A percentile compares a stretch with the other conserved stretches of the same genome.
Evolutionary conservation across 2,329 filamentous ascomycete species (phyloP).

Genomic region (Emergomyces pasteurianus): DNA sequence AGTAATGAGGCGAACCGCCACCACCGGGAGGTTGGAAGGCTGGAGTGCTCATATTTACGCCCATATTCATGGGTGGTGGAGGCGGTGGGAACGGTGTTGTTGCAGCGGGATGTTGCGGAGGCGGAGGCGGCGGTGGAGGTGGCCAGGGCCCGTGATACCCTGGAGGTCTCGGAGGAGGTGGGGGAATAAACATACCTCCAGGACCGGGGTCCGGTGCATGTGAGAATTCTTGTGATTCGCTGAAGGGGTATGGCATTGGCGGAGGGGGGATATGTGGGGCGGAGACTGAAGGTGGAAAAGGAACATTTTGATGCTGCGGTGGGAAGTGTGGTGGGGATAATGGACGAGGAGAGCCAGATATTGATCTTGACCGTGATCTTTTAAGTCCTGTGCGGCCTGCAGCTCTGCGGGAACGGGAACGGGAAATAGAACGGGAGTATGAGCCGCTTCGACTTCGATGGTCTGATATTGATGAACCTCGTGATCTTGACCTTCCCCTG

Average conservation of each 20-base stretch:
- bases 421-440: conserved; percentile 18
- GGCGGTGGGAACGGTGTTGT: conserved; percentile 1
- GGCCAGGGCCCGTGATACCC: conserved; percentile 27
- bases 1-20: background rate
- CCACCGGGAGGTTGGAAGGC: conserved; percentile 4
- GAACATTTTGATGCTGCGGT: conserved; percentile 9
- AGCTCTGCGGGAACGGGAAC: conserved; percentile 18
- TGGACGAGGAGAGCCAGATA: conserved; percentile 22
- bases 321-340: conserved; percentile 13
- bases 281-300: conserved; percentile 2
- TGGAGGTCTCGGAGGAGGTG: conserved; percentile 22
- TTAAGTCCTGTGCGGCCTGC: conserved; percentile 15
- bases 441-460: conserved; percentile 10
- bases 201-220: conserved; percentile 5
- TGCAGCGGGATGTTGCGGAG: conserved; percentile 10
- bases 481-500: conserved; percentile 20
- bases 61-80: conserved; percentile 4
- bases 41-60: conserved; percentile 10
- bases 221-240: conserved; percentile 5
- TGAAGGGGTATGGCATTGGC: conserved; percentile 8
- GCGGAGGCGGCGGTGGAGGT: conserved; percentile 23
- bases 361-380: conserved; percentile 19
- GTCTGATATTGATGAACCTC: conserved; percentile 19
- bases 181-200: conserved; percentile 6
- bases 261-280: conserved; percentile 13